Base-by-base conservation (phyloP, 2,329 filamentous ascomycete species). In the Periglandula ipomoeae region DNA sequence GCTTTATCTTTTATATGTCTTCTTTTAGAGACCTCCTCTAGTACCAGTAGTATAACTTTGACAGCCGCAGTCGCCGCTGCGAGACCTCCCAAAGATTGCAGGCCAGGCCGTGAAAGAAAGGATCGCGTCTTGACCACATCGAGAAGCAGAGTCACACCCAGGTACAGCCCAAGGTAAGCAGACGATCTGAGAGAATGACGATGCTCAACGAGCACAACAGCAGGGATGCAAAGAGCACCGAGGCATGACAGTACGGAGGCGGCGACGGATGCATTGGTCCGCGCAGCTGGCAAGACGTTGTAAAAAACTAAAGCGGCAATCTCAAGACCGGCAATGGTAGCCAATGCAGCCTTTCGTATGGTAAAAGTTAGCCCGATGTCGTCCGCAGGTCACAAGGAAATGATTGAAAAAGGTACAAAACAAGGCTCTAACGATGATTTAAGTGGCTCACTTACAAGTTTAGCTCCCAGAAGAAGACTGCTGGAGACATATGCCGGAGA, bases 121-220 rank as follows among this genome's bases (percentile, higher is more conserved):
- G 51, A 50, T 5, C 74, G 62, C 0, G 61, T 59, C 50, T 70
- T 69, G 0, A 65, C 64, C 3, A 65, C 55, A 34, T 77, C 74
- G 22, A 75, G 62, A 1, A 76, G 54, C 0, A 72, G 53, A 1
- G 69, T 70, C 3, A 74, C 34, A 9, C 68, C 52, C 3, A 76
- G 51, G 44, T 70, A 76, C 10, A 56, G 51, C 15, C 57, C 65
- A 11, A 77, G 56, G 3, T 76, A 46, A 0, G 68, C 58, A 0
- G 73, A 76, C 0, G 73, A 72, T 2, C 8, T 17, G 11, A 13
- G 15, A 8, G 42, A 44, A 20, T 44, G 5, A 9, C 42, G 42
- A 32, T 44, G 24, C 26, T 44, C 23, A 34, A 20, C 7, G 23
- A 17, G 32, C 5, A 44, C 2, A 27, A 44, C 23, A 22, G 4